Base-by-base conservation (phyloP, 1,284 basidiomycete genomes). In the Volvariella volvacea region DNA sequence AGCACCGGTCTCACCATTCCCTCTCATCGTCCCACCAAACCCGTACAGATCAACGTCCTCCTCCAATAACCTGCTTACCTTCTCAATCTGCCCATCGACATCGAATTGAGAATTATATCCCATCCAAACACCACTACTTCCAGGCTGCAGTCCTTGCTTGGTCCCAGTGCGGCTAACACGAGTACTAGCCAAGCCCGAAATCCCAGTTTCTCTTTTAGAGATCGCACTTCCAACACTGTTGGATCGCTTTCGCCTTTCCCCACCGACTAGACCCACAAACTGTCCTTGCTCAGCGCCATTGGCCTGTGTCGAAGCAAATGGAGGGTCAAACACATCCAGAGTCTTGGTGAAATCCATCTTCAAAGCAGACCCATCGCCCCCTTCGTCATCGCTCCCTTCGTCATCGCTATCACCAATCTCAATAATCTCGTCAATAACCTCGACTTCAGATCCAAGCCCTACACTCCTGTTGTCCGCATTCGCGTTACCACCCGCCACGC, bases 41-140 rank as follows among this genome's bases (percentile, higher is more conserved):
- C 51, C 49, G 46, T 51, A 58, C 48, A 51, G 57, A 45, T 60
- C 57, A 7, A 62, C 49, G 52, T 64, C 63, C 34, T 55, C 52
- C 44, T 62, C 59, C 48, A 65, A 53, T 43, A 63, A 56, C 45
- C 56, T 59, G 39, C 52, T 56, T 14, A 64, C 56, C 31, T 54
- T 46, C 25, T 59, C 59, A 9, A 63, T 55, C 41, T 53, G 55
- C 16, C 52, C 54, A 48, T 63, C 55, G 2, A 65, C 56, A 34
- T 62, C 60, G 34, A 62, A 55, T 41, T 63, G 62, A 2, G 63
- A 63, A 33, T 55, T 60, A 42, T 60, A 63, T 38, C 55, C 57
- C 43, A 51, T 47, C 55, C 54, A 58, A 14, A 25, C 20, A 4
- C 17, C 39, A 40, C 39, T 40, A 10, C 39, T 40, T 51, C 46